Base-by-base conservation (phyloP, 495 filamentous ascomycete species). In the Neurospora cerealis region DNA sequence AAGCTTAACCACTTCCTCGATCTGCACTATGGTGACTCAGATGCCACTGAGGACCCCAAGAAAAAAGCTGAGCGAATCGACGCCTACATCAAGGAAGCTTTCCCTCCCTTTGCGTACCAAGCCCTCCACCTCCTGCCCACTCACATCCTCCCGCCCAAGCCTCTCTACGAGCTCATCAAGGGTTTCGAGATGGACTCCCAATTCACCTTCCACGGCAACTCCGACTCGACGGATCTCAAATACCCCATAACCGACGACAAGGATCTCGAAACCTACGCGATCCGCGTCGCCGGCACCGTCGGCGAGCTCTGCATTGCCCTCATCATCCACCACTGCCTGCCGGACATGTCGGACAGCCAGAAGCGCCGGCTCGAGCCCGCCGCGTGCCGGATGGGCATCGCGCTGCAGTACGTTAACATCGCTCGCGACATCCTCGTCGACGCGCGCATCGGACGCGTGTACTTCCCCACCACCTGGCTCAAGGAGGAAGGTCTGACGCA, bases 361-460 rank as follows among this genome's bases (percentile, higher is more conserved):
- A 72, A 79, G 71, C 72, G 75, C 10, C 44, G 73, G 4, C 80
- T 86, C 7, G 77, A 88, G 3, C 71, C 79, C 10, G 85, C 89
- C 6, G 89, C 88, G 8, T 79, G 82, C 7, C 83, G 82, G 2
- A 92, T 92, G 91, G 91, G 91, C 0, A 83, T 89, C 54, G 90
- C 91, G 21, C 79, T 93, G 38, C 91, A 93, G 74, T 91, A 89
- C 75, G 85, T 92, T 71, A 93, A 92, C 73, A 91, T 93, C 74
- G 88, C 91, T 36, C 88, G 91, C 9, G 91, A 93, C 74, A 89
- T 92, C 28, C 73, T 78, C 10, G 87, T 88, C 6, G 91, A 92
- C 78, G 88, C 91, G 1, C 78, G 77, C 10, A 88, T 90, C 44
- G 82, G 82, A 0, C 85, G 91, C 6, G 89, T 91, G 7, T 93